These are phyloP conservation scores for Yamadazyma insecticola DNA, from an alignment of 805 yeast genomes.

Conservation along the genomic window DNA sequence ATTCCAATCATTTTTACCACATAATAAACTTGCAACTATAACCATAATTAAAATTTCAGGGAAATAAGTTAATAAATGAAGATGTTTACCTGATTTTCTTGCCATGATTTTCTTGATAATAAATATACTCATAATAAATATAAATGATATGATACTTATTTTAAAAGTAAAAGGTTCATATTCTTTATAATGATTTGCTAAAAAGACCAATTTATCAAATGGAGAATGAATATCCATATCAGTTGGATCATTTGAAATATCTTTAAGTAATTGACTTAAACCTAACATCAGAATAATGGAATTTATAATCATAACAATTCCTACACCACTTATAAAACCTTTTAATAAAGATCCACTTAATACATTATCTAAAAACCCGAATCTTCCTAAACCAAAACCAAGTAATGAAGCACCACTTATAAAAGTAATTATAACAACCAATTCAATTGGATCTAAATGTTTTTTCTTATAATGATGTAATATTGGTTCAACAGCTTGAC, in stretches of 20 bases:
- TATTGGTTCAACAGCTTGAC: constrained; percentile 42
- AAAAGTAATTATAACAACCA: constrained; percentile 66
- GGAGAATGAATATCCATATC: constrained; percentile 52
- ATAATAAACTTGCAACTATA: constrained; percentile 50
- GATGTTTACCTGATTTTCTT: constrained; percentile 11
- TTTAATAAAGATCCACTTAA: constrained; percentile 36
- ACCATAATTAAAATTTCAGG: constrained; percentile 89
- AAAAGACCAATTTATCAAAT: constrained; percentile 58
- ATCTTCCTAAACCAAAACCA: constrained; percentile 72
- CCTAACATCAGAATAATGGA: constrained; percentile 73
- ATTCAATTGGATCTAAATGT: constrained; percentile 39
- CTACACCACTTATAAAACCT: constrained; percentile 43
- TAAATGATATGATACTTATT: constrained; percentile 41
- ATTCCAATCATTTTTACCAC: constrained; percentile 45
- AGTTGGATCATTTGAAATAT: constrained; percentile 29
- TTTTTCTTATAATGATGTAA: constrained; percentile 32
- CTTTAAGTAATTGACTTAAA: constrained; percentile 40
- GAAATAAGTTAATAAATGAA: constrained; percentile 49
- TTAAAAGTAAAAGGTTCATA: constrained; percentile 57
- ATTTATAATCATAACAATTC: constrained; percentile 47
- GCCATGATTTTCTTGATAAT: constrained; percentile 27
- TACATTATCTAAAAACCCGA: constrained; percentile 62
- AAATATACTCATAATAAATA: constrained; percentile 5
- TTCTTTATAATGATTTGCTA: constrained; percentile 43
- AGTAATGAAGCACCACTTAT: constrained; percentile 70